Percentiles rank a stretch among this genome's conserved stretches.
Conservation (phyloP, 2,329 filamentous ascomycete genomes). For the Neopestalotiopsis sp. region DNA sequence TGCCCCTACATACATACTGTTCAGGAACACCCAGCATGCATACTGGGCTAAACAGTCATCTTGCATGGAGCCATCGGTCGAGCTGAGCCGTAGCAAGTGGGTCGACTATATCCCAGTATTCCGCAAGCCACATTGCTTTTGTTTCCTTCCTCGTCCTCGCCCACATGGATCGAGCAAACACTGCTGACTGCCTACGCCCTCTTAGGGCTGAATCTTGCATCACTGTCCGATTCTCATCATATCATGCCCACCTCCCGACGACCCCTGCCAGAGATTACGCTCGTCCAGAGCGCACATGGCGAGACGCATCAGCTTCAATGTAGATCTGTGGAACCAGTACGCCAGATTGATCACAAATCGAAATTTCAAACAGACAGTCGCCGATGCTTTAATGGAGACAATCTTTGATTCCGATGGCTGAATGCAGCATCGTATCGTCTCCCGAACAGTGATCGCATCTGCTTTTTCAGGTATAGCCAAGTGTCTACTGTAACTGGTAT, state of each 20-base stretch:
- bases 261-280: neutral
- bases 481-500: neutral
- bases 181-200: neutral
- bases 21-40: neutral
- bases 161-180: too few species aligned
- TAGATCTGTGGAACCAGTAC: neutral
- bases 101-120: too few species aligned
- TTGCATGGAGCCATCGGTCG: too few species aligned
- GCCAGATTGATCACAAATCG: neutral
- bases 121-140: too few species aligned
- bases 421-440: neutral
- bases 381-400: neutral
- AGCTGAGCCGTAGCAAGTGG: too few species aligned
- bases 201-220: constrained; percentile 1
- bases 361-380: neutral
- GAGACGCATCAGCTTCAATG: neutral
- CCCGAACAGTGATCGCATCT: neutral
- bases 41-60: neutral
- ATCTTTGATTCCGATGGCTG: neutral
- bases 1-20: neutral
- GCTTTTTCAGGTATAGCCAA: neutral
- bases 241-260: neutral
- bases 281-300: neutral
- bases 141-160: too few species aligned
- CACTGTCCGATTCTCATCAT: neutral